Evolutionary conservation across 345 rosid species (phyloP).

Genomic region (Balakata baccata): DNA sequence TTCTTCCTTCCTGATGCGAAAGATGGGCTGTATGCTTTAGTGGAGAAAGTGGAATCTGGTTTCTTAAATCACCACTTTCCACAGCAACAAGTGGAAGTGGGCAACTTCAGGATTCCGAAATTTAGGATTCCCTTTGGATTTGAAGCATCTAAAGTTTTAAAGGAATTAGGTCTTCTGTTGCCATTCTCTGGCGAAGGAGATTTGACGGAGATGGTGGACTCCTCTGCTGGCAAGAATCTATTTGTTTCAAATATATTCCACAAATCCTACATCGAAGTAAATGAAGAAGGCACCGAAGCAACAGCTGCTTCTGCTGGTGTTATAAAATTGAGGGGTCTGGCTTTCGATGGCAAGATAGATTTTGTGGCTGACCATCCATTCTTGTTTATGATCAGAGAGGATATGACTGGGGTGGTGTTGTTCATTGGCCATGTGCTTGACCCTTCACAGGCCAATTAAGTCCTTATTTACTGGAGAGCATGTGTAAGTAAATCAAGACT

Average conservation of each 20-base stretch:
- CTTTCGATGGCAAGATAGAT: constrained; percentile 25
- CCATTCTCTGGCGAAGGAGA: constrained; percentile 57
- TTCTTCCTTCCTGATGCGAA: constrained; percentile 63
- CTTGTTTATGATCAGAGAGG: constrained; percentile 55
- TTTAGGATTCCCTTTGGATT: constrained; percentile 57
- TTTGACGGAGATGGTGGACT: constrained; percentile 57
- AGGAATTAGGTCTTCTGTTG: constrained; percentile 46
- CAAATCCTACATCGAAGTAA: constrained; percentile 60
- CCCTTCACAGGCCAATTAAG: constrained; percentile 33
- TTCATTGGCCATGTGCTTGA: constrained; percentile 59
- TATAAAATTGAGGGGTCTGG: constrained; percentile 2
- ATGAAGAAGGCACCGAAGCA: constrained; percentile 80
- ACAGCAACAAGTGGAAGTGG: constrained; percentile 27
- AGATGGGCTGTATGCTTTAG: constrained; percentile 52
- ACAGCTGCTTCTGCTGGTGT: constrained; percentile 58
- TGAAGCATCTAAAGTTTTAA: constrained; percentile 48
- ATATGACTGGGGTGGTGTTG: constrained; percentile 52
- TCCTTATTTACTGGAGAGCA: background rate
- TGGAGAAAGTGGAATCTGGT: constrained; percentile 42
- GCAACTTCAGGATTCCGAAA: constrained; percentile 56
- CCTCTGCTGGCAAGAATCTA: constrained; percentile 37
- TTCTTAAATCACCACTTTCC: constrained; percentile 57
- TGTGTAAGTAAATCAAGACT: constrained; percentile 16
- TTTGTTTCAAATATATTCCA: constrained; percentile 54
- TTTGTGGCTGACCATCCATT: constrained; percentile 79